These are phyloP conservation scores for Coleophoma cylindrospora DNA, from an alignment of 2,329 filamentous ascomycete genomes.

Conservation along the genomic window DNA sequence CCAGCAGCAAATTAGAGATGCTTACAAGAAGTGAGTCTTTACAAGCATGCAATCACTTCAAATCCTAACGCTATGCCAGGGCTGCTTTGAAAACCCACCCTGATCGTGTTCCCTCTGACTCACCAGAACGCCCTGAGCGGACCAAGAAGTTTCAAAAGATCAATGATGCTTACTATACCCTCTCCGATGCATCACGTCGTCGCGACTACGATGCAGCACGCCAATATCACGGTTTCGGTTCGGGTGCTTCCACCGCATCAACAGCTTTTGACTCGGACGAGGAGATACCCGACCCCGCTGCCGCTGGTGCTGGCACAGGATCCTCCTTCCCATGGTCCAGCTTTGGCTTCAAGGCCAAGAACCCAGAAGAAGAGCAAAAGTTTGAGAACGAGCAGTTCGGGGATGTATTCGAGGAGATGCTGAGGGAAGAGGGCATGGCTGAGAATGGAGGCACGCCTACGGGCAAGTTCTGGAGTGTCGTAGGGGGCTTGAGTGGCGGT, in stretches of 20 bases:
- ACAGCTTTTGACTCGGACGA: constrained; percentile 40
- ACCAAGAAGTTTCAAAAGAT: constrained; percentile 89
- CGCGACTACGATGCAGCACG: constrained; percentile 80
- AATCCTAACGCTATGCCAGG: constrained; percentile 34
- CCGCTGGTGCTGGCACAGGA: constrained; percentile 25
- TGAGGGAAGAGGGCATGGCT: constrained; percentile 79
- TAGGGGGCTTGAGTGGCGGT: constrained; percentile 82
- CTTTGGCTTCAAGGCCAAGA: constrained; percentile 50
- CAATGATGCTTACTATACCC: constrained; percentile 89
- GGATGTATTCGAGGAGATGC: constrained; percentile 85
- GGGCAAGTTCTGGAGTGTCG: constrained; percentile 76
- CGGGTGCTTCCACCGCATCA: constrained; percentile 33
- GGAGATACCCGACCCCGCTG: constrained; percentile 33
- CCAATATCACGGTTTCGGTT: constrained; percentile 44
- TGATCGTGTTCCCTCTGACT: constrained; percentile 79
- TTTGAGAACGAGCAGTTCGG: constrained; percentile 79
- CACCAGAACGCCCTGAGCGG: constrained; percentile 73
- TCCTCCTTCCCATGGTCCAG: constrained; percentile 70
- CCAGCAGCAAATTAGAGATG: constrained; percentile 81
- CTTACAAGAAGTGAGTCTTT: constrained; percentile 73
- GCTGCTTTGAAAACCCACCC: constrained; percentile 90
- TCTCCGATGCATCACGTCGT: constrained; percentile 73
- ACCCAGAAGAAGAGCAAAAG: constrained; percentile 46
- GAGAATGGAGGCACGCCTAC: constrained; percentile 61
- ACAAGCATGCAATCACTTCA: neutral